Percentiles rank a stretch among this genome's conserved stretches.
Evolutionary conservation across 1,284 basidiomycete genomes (phyloP).

Genomic region (Fomes fomentarius): DNA sequence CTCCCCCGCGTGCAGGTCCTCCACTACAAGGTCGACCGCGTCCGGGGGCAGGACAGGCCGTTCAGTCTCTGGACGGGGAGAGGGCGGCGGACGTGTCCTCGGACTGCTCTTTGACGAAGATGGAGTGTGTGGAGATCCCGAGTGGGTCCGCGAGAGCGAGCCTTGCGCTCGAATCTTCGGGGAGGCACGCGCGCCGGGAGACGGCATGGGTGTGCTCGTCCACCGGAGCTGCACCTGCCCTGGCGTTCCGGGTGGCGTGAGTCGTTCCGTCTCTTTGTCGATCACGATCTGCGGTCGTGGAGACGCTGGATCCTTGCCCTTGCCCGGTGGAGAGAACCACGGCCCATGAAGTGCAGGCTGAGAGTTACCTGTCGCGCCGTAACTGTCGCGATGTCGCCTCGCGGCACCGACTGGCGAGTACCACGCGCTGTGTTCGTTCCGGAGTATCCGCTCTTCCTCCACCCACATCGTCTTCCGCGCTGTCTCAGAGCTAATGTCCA

Average conservation of each 20-base stretch:
- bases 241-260: constrained; percentile 28
- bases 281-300: constrained; percentile 34
- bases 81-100: constrained; percentile 33
- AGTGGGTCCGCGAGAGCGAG: constrained; percentile 16
- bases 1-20: constrained; percentile 55
- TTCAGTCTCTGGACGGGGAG: constrained; percentile 38
- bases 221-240: constrained; percentile 50
- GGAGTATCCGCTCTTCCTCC: constrained; percentile 70
- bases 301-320: constrained; percentile 25
- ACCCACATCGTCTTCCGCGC: constrained; percentile 70
- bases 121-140: constrained; percentile 14
- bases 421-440: constrained; percentile 71
- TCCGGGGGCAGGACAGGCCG: constrained; percentile 61
- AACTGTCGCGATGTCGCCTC: constrained; percentile 48
- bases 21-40: constrained; percentile 79
- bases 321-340: constrained; percentile 16
- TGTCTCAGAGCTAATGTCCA: constrained; percentile 82
- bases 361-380: constrained; percentile 54
- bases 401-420: constrained; percentile 59
- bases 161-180: constrained; percentile 14
- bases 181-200: constrained; percentile 25
- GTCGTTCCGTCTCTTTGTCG: constrained; percentile 47
- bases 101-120: constrained; percentile 34
- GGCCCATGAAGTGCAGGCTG: constrained; percentile 20
- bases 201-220: constrained; percentile 41